These are phyloP conservation scores for Globisporangium echinulatum DNA, from an alignment of 352 stramenopile genomes.

Conservation along the genomic window DNA sequence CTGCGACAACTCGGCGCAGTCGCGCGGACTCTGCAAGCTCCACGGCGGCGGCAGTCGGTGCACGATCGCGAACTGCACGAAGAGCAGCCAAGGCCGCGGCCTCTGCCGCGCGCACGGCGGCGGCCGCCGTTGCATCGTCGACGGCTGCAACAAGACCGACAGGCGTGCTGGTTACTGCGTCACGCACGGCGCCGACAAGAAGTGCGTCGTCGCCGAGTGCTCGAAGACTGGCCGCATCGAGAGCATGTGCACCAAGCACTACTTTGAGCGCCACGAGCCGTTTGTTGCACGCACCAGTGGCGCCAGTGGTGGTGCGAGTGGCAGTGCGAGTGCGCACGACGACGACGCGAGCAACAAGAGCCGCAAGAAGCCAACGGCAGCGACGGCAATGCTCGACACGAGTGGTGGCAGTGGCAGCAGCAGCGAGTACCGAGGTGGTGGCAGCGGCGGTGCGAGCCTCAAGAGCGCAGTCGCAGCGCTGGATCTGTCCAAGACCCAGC, in stretches of 20 bases:
- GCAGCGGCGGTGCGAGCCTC: background rate
- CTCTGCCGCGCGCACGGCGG: constrained; percentile 80
- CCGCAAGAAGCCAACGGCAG: background rate
- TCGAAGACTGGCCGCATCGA: constrained; percentile 80
- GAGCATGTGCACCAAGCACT: constrained; percentile 80
- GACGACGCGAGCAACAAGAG: background rate
- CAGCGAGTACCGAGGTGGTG: constrained; percentile 2
- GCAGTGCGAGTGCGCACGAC: background rate
- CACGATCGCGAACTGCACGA: constrained; percentile 74
- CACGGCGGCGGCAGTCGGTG: constrained; percentile 75
- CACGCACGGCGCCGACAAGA: constrained; percentile 78
- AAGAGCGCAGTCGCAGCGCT: constrained; percentile 13
- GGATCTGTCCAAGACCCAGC: constrained; percentile 14
- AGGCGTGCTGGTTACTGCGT: constrained; percentile 71
- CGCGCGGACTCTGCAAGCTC: constrained; percentile 73
- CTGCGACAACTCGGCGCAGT: constrained; percentile 81
- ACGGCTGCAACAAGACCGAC: constrained; percentile 83
- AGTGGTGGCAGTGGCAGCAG: background rate
- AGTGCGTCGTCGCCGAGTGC: constrained; percentile 74
- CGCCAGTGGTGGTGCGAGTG: background rate
- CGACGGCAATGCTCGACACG: background rate
- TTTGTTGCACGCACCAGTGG: constrained; percentile 2
- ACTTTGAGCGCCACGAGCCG: constrained; percentile 70
- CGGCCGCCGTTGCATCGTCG: constrained; percentile 73
- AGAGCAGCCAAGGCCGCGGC: constrained; percentile 81